Conservation (phyloP, 257 asterid species). For the Datura wrightii region DNA sequence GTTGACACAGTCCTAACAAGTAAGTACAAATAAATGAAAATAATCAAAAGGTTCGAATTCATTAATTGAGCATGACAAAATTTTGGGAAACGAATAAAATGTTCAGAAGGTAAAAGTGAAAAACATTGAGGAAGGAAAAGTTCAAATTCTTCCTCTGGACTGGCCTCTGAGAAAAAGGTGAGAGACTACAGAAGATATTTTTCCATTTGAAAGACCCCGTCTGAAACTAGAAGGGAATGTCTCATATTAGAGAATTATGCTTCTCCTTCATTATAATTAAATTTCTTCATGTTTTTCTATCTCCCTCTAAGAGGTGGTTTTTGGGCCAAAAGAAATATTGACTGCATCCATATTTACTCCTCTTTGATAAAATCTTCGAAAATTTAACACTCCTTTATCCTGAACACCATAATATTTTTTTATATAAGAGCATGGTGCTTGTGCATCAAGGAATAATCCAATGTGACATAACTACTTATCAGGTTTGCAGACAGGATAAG, state of each 20-base stretch:
- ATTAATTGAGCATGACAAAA: background rate
- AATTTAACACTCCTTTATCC: background rate
- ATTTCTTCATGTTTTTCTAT: background rate
- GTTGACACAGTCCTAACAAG: background rate
- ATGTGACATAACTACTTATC: background rate
- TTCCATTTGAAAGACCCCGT: background rate
- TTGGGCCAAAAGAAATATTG: conserved; percentile 16
- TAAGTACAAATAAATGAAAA: background rate
- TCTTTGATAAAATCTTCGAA: background rate
- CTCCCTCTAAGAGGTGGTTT: background rate
- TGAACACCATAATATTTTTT: background rate
- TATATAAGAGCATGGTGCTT: background rate
- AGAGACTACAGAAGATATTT: background rate
- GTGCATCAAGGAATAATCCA: background rate
- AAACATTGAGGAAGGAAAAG: background rate
- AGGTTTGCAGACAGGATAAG: background rate
- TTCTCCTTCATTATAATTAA: background rate
- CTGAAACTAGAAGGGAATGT: background rate
- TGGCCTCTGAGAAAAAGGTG: background rate
- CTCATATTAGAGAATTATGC: background rate
- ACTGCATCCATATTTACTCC: background rate
- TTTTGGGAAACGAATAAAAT: background rate
- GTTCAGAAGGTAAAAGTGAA: background rate
- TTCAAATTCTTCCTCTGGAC: background rate
- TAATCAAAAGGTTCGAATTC: background rate